These are phyloP conservation scores for Fusarium stilboides DNA, from an alignment of 2,329 filamentous ascomycete species.

Conservation along the genomic window DNA sequence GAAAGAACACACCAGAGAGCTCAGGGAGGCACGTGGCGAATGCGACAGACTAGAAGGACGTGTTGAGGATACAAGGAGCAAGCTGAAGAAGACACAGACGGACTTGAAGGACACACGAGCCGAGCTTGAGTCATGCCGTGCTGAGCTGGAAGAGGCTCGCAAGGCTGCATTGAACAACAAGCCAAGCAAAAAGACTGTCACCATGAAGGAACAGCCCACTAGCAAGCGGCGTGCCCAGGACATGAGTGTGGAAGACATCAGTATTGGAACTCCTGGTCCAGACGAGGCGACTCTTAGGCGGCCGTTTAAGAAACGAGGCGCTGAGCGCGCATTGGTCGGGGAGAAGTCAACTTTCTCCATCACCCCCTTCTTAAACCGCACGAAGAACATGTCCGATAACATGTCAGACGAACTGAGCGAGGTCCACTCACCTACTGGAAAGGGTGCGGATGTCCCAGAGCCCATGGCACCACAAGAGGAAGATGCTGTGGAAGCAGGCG, in stretches of 20 bases:
- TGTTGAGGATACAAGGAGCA: slow-evolving; percentile 71
- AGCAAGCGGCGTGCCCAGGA: slow-evolving; percentile 65
- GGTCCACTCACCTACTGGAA: slow-evolving; percentile 43
- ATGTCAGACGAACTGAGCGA: slow-evolving; percentile 55
- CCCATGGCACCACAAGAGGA: slow-evolving; percentile 57
- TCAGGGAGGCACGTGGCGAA: slow-evolving; percentile 73
- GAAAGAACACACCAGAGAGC: slow-evolving; percentile 66
- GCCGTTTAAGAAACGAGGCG: slow-evolving; percentile 69
- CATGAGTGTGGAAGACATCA: slow-evolving; percentile 61
- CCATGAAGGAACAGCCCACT: slow-evolving; percentile 53
- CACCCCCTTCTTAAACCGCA: slow-evolving; percentile 90
- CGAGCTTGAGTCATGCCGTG: slow-evolving; percentile 58
- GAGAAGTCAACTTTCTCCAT: slow-evolving; percentile 96
- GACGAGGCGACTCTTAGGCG: slow-evolving; percentile 59
- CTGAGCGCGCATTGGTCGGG: slow-evolving; percentile 70
- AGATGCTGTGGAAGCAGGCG: slow-evolving; percentile 24
- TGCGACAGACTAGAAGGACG: slow-evolving; percentile 79
- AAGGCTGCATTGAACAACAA: slow-evolving; percentile 39
- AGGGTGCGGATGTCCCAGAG: slow-evolving; percentile 31
- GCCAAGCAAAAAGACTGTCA: slow-evolving; percentile 42
- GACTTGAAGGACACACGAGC: slow-evolving; percentile 76
- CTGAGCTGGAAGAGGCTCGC: slow-evolving; percentile 58
- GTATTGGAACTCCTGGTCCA: slow-evolving; percentile 64
- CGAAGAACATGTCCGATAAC: slow-evolving; percentile 64
- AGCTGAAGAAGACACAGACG: slow-evolving; percentile 77